These are phyloP conservation scores for Solanum chacoense DNA, from an alignment of 305 asterid genomes.

Conservation along the genomic window DNA sequence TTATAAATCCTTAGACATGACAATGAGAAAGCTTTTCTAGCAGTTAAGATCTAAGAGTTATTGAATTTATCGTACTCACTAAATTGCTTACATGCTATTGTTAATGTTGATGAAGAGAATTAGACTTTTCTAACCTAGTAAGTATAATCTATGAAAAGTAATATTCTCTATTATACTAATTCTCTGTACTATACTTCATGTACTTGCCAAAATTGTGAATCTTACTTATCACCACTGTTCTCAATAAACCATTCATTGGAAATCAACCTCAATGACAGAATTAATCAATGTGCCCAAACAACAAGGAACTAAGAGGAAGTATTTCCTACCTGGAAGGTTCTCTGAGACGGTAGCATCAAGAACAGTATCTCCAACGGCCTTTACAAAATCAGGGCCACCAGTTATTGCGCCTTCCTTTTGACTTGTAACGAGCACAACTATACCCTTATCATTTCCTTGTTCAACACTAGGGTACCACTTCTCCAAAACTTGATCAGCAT, in stretches of 20 bases:
- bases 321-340: conserved; percentile 66
- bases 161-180: background rate
- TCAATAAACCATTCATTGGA: background rate
- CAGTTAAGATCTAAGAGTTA: background rate
- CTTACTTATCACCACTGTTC: background rate
- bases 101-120: background rate
- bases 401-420: conserved; percentile 98
- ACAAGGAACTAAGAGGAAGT: background rate
- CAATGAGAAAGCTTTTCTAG: background rate
- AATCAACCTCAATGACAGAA: background rate
- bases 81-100: background rate
- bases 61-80: background rate
- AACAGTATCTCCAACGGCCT: conserved; percentile 83
- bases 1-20: background rate
- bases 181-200: background rate
- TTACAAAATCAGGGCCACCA: conserved; percentile 83
- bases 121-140: background rate
- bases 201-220: background rate
- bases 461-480: conserved; percentile 86
- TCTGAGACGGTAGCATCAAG: conserved; percentile 91
- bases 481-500: conserved; percentile 86
- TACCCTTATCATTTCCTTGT: conserved; percentile 77
- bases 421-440: conserved; percentile 84
- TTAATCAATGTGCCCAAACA: background rate
- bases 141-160: background rate